phyloP scores from a whole-genome alignment of 1,284 basidiomycete genomes.

The Fomitopsis palustris region DNA sequence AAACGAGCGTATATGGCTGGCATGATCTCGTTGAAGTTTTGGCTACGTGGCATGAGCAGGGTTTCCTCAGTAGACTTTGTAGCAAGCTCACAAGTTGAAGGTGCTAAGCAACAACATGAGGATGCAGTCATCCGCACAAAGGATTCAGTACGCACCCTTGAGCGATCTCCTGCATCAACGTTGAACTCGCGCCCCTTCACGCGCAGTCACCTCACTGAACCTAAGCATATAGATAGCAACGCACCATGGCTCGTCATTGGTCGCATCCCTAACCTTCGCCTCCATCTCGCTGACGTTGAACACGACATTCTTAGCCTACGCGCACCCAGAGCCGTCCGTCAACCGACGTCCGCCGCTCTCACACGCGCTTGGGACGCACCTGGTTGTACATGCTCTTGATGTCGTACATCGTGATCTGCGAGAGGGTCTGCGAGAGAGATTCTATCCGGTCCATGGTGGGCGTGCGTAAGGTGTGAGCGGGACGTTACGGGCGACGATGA shows the following conservation, averaged over 20 bases:
- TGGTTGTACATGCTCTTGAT: conserved; percentile 93
- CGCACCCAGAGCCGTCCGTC: not conserved
- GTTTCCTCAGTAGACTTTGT: not conserved
- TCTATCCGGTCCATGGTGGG: conserved; percentile 47
- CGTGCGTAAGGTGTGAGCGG: conserved; percentile 3
- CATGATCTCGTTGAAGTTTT: conserved; percentile 99
- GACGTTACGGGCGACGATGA: not conserved
- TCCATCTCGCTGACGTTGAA: conserved; percentile 97
- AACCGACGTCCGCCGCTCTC: not conserved
- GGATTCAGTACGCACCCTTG: conserved; percentile 65
- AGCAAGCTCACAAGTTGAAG: conserved; percentile 79
- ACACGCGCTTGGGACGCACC: conserved; percentile 37
- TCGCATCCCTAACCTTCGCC: conserved; percentile 94
- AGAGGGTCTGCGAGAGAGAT: conserved; percentile 62
- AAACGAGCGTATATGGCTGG: conserved; percentile 93
- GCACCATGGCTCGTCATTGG: conserved; percentile 97
- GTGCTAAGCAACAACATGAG: conserved; percentile 48
- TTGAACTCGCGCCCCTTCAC: conserved; percentile 93
- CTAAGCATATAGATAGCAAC: not conserved
- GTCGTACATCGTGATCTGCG: conserved; percentile 85
- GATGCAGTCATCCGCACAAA: not conserved
- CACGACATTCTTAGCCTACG: conserved; percentile 83
- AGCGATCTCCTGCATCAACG: conserved; percentile 98
- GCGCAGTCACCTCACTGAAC: not conserved
- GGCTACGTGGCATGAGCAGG: conserved; percentile 44